phyloP scores from a whole-genome alignment of 768 basidiomycete species.

The Candolleomyces aberdarensis region DNA sequence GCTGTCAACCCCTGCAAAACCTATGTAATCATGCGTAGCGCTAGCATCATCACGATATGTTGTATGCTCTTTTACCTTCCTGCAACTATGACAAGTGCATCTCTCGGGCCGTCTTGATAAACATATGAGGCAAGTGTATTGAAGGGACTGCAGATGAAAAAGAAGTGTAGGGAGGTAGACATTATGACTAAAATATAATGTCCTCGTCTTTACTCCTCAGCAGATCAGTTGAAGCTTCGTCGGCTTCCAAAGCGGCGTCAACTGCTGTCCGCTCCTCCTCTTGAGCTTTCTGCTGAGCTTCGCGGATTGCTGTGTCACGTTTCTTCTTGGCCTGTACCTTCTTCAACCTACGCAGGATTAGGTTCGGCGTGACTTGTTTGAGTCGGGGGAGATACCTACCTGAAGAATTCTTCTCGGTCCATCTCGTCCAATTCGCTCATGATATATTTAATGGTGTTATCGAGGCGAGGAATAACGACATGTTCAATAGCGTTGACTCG shows the following conservation, averaged over 20 bases:
- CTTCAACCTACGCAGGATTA: constrained; percentile 61
- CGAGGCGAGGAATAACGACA: constrained; percentile 90
- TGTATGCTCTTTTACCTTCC: constrained; percentile 28
- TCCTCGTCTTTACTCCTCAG: constrained; percentile 87
- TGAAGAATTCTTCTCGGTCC: constrained; percentile 95
- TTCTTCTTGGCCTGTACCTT: constrained; percentile 99
- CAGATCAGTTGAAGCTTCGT: constrained; percentile 46
- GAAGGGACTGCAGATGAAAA: not conserved
- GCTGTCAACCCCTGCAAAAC: constrained; percentile 39
- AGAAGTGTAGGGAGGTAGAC: constrained; percentile 1
- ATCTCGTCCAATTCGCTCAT: constrained; percentile 97
- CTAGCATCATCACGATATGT: constrained; percentile 45
- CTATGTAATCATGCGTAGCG: constrained; percentile 65
- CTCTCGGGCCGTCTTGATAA: not conserved
- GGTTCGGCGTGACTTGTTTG: not conserved
- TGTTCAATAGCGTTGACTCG: constrained; percentile 99
- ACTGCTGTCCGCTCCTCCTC: constrained; percentile 24
- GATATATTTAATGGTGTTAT: constrained; percentile 98
- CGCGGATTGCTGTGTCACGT: constrained; percentile 57
- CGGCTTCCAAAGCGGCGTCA: constrained; percentile 29
- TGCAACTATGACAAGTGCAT: constrained; percentile 3
- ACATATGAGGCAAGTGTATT: not conserved
- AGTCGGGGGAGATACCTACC: constrained; percentile 39
- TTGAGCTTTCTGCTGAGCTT: constrained; percentile 22
- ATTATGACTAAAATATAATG: constrained; percentile 71